phyloP scores from a whole-genome alignment of 2,329 filamentous ascomycete species.

The Venturia aucupariae region DNA sequence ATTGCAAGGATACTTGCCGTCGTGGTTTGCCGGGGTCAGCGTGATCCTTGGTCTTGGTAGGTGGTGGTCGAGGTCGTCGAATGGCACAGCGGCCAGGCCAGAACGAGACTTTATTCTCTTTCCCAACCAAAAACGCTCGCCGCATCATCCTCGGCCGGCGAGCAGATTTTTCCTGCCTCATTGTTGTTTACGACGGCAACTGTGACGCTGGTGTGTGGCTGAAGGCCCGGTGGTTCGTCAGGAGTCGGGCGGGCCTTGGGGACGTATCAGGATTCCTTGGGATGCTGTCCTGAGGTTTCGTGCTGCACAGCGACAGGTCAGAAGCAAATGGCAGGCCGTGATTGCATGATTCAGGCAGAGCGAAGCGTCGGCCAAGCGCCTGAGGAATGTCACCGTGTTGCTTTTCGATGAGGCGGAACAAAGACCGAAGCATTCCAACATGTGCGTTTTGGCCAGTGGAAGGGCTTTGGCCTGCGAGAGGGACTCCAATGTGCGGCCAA shows the following conservation, averaged over 20 bases:
- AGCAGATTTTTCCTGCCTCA: background rate
- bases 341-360: slow-evolving; percentile 3
- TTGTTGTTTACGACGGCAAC: background rate
- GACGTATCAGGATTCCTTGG: background rate
- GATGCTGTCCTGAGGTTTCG: background rate
- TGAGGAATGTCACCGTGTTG: background rate
- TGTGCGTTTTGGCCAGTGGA: background rate
- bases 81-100: background rate
- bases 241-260: background rate
- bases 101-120: background rate
- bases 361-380: background rate
- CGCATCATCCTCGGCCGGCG: background rate
- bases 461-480: no score
- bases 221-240: background rate
- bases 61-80: background rate
- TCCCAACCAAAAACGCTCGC: background rate
- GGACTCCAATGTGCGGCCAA: no score
- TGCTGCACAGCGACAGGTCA: background rate
- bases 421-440: background rate
- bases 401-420: background rate
- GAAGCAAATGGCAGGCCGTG: background rate
- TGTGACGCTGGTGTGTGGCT: background rate
- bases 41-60: background rate
- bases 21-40: background rate
- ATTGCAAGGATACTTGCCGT: background rate